Conservation (phyloP, 306 rosid species). For the Begonia fuchsioides region DNA sequence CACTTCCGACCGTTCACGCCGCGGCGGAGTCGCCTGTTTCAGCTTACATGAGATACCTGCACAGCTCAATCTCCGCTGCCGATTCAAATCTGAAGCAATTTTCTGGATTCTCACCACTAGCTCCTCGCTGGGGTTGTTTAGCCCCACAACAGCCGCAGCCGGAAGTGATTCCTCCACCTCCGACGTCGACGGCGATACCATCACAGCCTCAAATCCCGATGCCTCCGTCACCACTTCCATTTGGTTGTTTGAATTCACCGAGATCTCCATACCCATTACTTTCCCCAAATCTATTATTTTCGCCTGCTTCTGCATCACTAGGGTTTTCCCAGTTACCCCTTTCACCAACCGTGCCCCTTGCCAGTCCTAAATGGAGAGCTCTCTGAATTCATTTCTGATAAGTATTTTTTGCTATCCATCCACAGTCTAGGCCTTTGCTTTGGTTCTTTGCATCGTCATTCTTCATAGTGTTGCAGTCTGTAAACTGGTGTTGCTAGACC, state of each 20-base stretch:
- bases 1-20: conserved; percentile 69
- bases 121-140: conserved; percentile 48
- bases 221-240: conserved; percentile 43
- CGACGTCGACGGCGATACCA: conserved; percentile 7
- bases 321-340: conserved; percentile 88
- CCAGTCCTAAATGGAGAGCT: conserved; percentile 77
- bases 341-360: conserved; percentile 69
- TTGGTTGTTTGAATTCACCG: conserved; percentile 83
- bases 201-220: conserved; percentile 2
- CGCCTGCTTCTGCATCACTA: conserved; percentile 56
- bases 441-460: not conserved
- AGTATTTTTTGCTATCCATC: conserved; percentile 14
- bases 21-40: conserved; percentile 93
- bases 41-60: conserved; percentile 69
- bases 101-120: conserved; percentile 57
- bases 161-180: conserved; percentile 5
- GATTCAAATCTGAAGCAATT: conserved; percentile 40
- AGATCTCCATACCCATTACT: conserved; percentile 44
- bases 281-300: conserved; percentile 54
- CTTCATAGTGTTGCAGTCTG: conserved; percentile 9
- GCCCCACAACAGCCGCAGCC: conserved; percentile 16
- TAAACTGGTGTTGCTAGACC: conserved; percentile 34
- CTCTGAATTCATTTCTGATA: conserved; percentile 28
- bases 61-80: conserved; percentile 21
- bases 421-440: conserved; percentile 12